A percentile compares a stretch with the other conserved stretches of the same genome.
phyloP scores from a whole-genome alignment of 306 rosid genomes.

The Vicia faba region DNA sequence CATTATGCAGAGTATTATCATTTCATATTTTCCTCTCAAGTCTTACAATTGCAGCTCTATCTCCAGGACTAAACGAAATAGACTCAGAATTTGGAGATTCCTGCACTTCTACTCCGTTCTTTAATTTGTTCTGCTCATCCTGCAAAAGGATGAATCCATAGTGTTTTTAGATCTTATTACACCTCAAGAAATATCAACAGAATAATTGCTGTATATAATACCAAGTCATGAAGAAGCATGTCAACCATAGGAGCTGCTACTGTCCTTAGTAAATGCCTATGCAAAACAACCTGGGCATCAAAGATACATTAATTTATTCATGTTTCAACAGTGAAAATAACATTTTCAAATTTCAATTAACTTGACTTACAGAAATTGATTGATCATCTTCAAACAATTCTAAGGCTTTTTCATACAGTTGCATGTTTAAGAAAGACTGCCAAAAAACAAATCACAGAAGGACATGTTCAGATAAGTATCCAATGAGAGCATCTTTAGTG shows the following conservation, averaged over 20 bases:
- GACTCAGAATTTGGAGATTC: constrained; percentile 61
- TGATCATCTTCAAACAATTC: constrained; percentile 96
- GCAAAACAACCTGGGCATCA: constrained; percentile 82
- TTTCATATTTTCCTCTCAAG: constrained; percentile 11
- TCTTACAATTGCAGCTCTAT: constrained; percentile 78
- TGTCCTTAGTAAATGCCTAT: constrained; percentile 91
- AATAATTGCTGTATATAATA: constrained; percentile 39
- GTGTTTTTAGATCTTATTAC: constrained; percentile 28
- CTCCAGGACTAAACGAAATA: constrained; percentile 63
- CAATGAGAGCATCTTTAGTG: too few species aligned
- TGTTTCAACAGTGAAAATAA: constrained; percentile 37
- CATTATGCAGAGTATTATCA: background rate
- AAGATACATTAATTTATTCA: constrained; percentile 33
- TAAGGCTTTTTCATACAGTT: constrained; percentile 89
- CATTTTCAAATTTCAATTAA: constrained; percentile 30
- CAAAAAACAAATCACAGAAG: constrained; percentile 40
- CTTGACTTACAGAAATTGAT: constrained; percentile 76
- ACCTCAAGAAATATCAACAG: constrained; percentile 25
- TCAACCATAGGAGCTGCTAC: constrained; percentile 77
- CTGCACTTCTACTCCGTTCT: constrained; percentile 76
- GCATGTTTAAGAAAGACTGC: constrained; percentile 96
- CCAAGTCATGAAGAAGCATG: constrained; percentile 71
- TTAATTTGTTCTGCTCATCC: constrained; percentile 85
- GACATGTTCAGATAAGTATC: constrained; percentile 8
- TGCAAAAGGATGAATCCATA: constrained; percentile 42